Conservation (phyloP, 192 early-diverging fungal species). For the Haplosporangium gracile region DNA sequence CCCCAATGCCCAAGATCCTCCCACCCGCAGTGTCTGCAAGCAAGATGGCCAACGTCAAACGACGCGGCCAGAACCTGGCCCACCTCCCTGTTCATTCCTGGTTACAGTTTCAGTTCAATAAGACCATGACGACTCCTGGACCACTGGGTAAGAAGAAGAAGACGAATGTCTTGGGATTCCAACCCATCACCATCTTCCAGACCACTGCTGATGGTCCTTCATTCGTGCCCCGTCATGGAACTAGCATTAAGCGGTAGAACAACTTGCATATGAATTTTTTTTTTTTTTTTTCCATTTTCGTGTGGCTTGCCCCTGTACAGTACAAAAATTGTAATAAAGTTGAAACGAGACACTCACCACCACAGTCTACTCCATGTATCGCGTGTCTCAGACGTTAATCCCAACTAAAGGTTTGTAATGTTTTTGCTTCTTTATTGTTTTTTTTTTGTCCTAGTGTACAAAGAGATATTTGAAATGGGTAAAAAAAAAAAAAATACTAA, state of each 20-base stretch:
- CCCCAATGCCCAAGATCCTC: conserved; percentile 40
- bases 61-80: conserved; percentile 27
- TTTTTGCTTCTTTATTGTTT: background rate
- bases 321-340: conserved; percentile 4
- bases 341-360: background rate
- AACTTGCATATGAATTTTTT: background rate
- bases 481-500: background rate
- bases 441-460: conserved; percentile 6
- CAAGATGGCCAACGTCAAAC: conserved; percentile 26
- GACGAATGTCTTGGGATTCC: conserved; percentile 27
- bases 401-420: too few relatives aligned
- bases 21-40: conserved; percentile 11
- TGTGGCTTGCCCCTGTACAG: background rate
- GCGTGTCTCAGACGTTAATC: too few relatives aligned
- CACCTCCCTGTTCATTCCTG: conserved; percentile 47
- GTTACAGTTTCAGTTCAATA: conserved; percentile 51
- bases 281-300: background rate
- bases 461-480: background rate
- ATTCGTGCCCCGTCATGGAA: background rate
- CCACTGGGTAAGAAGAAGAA: conserved; percentile 10
- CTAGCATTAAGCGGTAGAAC: background rate
- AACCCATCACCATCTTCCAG: conserved; percentile 50
- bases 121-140: conserved; percentile 39
- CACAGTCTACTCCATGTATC: too few relatives aligned
- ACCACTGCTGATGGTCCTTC: conserved; percentile 6